Conservation (phyloP, 2,329 filamentous ascomycete species). For the Apiospora aurea region DNA sequence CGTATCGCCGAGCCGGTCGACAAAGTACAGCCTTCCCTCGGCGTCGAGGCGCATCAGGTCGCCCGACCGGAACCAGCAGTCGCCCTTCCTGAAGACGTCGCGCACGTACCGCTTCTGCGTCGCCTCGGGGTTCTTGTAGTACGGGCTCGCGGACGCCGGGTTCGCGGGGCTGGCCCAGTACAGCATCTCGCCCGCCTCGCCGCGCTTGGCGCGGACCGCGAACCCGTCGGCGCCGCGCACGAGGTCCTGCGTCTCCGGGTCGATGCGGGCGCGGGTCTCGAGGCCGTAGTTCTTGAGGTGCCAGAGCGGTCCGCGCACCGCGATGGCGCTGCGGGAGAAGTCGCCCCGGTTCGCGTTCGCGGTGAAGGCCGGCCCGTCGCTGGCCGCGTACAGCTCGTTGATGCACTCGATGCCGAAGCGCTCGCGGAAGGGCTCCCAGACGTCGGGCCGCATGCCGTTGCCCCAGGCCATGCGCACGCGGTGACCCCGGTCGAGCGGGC, state of each 20-base stretch:
- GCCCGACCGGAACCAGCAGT: conserved; percentile 72
- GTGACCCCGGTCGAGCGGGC: conserved; percentile 65
- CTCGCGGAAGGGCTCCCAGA: conserved; percentile 69
- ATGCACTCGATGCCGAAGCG: conserved; percentile 69
- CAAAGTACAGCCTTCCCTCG: conserved; percentile 72
- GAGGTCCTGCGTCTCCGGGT: conserved; percentile 72
- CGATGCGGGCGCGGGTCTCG: conserved; percentile 72
- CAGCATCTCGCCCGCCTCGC: conserved; percentile 75
- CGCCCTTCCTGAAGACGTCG: conserved; percentile 70
- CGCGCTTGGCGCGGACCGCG: conserved; percentile 66
- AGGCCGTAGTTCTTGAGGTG: conserved; percentile 59
- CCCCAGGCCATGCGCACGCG: conserved; percentile 65
- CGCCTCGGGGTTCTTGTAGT: conserved; percentile 68
- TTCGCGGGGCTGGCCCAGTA: conserved; percentile 60
- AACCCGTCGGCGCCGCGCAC: conserved; percentile 70
- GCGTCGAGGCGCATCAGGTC: conserved; percentile 67
- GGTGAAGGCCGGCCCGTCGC: conserved; percentile 70
- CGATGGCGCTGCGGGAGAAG: conserved; percentile 68
- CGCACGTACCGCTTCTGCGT: conserved; percentile 68
- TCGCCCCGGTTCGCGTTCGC: conserved; percentile 66
- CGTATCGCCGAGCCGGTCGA: conserved; percentile 74
- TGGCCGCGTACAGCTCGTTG: conserved; percentile 78
- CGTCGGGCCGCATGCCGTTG: conserved; percentile 72
- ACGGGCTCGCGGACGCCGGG: conserved; percentile 59
- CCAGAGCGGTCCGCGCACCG: conserved; percentile 70